Base-by-base conservation (phyloP, 2,329 filamentous ascomycete species). In the Botrytis aclada region DNA sequence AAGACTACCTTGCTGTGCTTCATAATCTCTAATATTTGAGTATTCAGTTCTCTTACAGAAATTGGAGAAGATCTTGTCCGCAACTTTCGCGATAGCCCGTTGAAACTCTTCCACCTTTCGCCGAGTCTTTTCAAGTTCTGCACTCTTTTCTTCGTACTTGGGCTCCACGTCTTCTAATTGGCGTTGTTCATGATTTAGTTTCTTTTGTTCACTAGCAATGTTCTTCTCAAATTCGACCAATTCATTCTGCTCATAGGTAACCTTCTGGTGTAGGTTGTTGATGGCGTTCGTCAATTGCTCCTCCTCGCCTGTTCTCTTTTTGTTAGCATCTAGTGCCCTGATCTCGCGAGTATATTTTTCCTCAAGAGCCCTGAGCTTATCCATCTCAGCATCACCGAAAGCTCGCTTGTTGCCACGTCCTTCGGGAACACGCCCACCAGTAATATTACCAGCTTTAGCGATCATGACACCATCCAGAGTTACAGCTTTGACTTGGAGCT, bases 391-490 rank as follows among this genome's bases (percentile, higher is more conserved):
- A 78, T 98, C 95, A 79, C 97, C 95, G 83, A 97, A 98, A 70
- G 92, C 89, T 73, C 94, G 91, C 76, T 94, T 92, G 74, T 88
- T 89, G 71, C 91, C 90, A 81, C 92, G 93, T 64, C 90, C 88
- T 63, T 92, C 89, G 1, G 90, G 91, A 43, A 94, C 92, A 75
- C 94, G 92, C 77, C 96, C 96, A 86, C 96, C 96, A 66, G 96
- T 98, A 92, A 99, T 98, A 70, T 97, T 87, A 80, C 96, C 96
- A 63, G 93, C 94, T 81, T 98, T 98, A 84, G 97, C 94, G 76
- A 99, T 98, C 74, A 99, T 92, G 71, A 92, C 95, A n/a, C 96
- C 96, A 80, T 98, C 95, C 20, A 98, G 83, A 0, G 95, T 97
- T 20, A 99, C 95, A 8, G 95, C 95, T 82, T 98, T 98, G 70